Conservation (phyloP, 2,329 filamentous ascomycete genomes). For the Fusarium sp. region DNA sequence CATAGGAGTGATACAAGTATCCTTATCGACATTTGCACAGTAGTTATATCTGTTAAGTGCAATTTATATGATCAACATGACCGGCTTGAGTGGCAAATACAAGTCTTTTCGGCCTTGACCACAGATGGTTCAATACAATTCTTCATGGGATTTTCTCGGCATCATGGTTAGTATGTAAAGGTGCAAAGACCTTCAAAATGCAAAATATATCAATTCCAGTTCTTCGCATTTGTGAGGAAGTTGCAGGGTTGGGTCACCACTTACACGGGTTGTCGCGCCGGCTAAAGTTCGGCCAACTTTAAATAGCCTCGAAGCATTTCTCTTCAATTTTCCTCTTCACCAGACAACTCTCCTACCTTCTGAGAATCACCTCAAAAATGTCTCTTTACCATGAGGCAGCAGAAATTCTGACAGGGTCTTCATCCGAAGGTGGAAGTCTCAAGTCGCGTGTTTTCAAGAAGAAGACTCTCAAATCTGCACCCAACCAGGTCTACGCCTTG, state of each 20-base stretch:
- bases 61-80: neutral
- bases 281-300: conserved; percentile 31
- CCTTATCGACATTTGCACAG: neutral
- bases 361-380: conserved; percentile 63
- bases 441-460: conserved; percentile 86
- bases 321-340: conserved; percentile 32
- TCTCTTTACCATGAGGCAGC: conserved; percentile 95
- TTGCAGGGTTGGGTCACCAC: neutral
- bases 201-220: too few relatives aligned
- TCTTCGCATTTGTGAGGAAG: too few relatives aligned
- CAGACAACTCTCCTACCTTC: neutral
- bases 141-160: too few relatives aligned
- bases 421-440: conserved; percentile 75
- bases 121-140: too few relatives aligned
- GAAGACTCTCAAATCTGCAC: conserved; percentile 79
- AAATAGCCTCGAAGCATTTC: neutral
- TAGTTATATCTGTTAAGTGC: neutral
- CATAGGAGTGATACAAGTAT: neutral
- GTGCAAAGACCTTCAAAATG: too few relatives aligned
- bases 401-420: conserved; percentile 72
- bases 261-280: conserved; percentile 20
- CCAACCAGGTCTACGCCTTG: conserved; percentile 87
- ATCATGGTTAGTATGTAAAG: too few relatives aligned
- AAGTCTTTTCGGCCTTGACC: too few relatives aligned
- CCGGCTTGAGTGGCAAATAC: too few relatives aligned